A percentile compares a stretch with the other conserved stretches of the same genome.
phyloP scores from a whole-genome alignment of 768 basidiomycete species.

The Tricholoma sp. region DNA sequence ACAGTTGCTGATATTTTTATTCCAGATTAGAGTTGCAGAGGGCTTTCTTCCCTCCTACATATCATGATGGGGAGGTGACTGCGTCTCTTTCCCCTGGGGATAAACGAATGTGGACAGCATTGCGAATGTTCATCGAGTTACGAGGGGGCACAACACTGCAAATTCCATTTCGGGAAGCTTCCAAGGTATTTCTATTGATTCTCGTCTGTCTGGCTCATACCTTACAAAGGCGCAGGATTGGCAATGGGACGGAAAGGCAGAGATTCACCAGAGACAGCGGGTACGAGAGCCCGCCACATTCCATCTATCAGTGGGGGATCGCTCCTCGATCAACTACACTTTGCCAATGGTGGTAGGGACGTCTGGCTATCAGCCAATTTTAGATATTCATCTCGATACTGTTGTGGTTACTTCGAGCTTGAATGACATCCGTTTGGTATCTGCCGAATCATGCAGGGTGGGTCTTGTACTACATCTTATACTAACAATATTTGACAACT shows the following conservation, averaged over 20 bases:
- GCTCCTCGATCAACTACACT: conserved; percentile 81
- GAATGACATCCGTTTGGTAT: conserved; percentile 78
- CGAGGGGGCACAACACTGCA: conserved; percentile 71
- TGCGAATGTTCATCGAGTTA: conserved; percentile 81
- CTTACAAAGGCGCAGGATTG: conserved; percentile 57
- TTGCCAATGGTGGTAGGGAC: conserved; percentile 75
- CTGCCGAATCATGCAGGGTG: conserved; percentile 77
- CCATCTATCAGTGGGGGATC: conserved; percentile 69
- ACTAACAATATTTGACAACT: not conserved
- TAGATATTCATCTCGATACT: conserved; percentile 81
- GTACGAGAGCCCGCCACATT: conserved; percentile 68
- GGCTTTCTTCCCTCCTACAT: conserved; percentile 79
- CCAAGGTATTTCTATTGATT: conserved; percentile 51
- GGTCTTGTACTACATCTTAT: conserved; percentile 5
- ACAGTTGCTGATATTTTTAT: conserved; percentile 1
- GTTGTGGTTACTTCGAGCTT: conserved; percentile 78
- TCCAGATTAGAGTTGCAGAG: conserved; percentile 69
- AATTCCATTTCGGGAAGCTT: conserved; percentile 88
- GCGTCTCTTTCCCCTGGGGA: conserved; percentile 68
- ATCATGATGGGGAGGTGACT: conserved; percentile 56
- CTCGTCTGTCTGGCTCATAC: not conserved
- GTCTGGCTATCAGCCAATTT: conserved; percentile 70
- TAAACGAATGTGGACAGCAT: conserved; percentile 72
- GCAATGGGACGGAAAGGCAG: conserved; percentile 75
- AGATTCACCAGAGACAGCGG: conserved; percentile 43